A percentile compares a stretch with the other conserved stretches of the same genome.
Evolutionary conservation across 768 basidiomycete genomes (phyloP).

Genomic region (Tylopilus intermedius): DNA sequence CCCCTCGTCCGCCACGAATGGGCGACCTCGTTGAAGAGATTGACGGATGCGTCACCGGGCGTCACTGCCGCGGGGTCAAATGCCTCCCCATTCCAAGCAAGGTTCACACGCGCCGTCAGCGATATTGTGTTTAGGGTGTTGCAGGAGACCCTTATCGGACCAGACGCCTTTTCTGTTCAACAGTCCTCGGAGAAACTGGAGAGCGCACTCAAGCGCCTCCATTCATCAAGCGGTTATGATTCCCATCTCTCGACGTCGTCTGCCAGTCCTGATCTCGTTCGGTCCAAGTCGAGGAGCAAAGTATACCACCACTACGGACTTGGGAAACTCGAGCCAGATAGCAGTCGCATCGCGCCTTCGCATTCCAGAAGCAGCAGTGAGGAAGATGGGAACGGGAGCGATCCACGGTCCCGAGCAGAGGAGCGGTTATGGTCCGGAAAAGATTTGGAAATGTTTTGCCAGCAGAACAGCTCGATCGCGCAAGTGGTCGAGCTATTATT

Average conservation of each 20-base stretch:
- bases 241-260: slow-evolving; percentile 25
- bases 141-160: slow-evolving; percentile 72
- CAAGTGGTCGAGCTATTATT: slow-evolving; percentile 64
- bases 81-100: slow-evolving; percentile 33
- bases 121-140: slow-evolving; percentile 77
- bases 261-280: slow-evolving; percentile 39
- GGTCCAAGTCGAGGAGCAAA: slow-evolving; percentile 69
- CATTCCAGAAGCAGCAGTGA: slow-evolving; percentile 29
- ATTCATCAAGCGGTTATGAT: slow-evolving; percentile 12
- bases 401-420: slow-evolving; percentile 35
- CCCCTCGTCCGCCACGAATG: slow-evolving; percentile 70
- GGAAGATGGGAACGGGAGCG: slow-evolving; percentile 28
- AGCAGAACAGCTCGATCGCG: slow-evolving; percentile 85
- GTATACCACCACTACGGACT: slow-evolving; percentile 60
- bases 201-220: slow-evolving; percentile 33
- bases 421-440: slow-evolving; percentile 70
- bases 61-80: slow-evolving; percentile 25
- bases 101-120: slow-evolving; percentile 63
- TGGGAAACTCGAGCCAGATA: slow-evolving; percentile 62
- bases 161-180: slow-evolving; percentile 21
- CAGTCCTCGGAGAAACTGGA: slow-evolving; percentile 29
- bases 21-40: slow-evolving; percentile 61
- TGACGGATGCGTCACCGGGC: slow-evolving; percentile 50
- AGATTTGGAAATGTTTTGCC: slow-evolving; percentile 78
- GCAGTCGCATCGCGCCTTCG: slow-evolving; percentile 17